Evolutionary conservation across 129 eudicot genomes (phyloP), one percentile per base, ranked within the genome.

Genomic region (Escallonia herrerae): DNA sequence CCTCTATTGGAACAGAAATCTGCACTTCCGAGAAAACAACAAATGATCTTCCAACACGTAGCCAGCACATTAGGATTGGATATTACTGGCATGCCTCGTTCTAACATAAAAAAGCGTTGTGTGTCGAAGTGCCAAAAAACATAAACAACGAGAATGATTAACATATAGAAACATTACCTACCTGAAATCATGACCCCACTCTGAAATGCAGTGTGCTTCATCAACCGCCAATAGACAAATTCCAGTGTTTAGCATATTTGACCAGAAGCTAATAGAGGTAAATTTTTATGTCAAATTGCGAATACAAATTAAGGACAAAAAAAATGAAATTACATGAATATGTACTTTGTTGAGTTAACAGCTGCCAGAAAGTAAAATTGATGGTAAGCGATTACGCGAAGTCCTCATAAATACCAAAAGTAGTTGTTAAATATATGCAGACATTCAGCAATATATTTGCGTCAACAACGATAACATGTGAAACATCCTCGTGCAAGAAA

Each of bases 111-210:
- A 11, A 65, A 52, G 47, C 45, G 14, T 9, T 33, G 15, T 45
- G 44, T 43, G n/a, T n/a, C n/a, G 42, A 67, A 44, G 56, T 49
- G 41, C 43, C 15, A 56, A 48, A 61, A 49, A 49, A 7, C 54
- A 49, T 49, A n/a, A n/a, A 7, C n/a, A n/a, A n/a, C 12, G 12
- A 7, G 12, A 11, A 7, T 5, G 4, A 49, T 7, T 3, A 5
- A 7, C 54, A 49, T 49, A n/a, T 49, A 49, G 12, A 3, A 49
- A 8, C 9, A 22, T 22, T 22, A 70, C 72, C 63, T 38, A 60
- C 97, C 97, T 84, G 84, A 91, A 91, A 85, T 84, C 81, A 69
- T 91, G 97, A 67, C 97, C 97, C 97, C 97, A 91, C 53, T 91
- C 95, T 33, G 97, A 91, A 76, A 91, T 91, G 86, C 97, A 91